A percentile compares a stretch with the other conserved stretches of the same genome.
Evolutionary conservation across 2,329 filamentous ascomycete species (phyloP).

Genomic region (Penicillium sp.): DNA sequence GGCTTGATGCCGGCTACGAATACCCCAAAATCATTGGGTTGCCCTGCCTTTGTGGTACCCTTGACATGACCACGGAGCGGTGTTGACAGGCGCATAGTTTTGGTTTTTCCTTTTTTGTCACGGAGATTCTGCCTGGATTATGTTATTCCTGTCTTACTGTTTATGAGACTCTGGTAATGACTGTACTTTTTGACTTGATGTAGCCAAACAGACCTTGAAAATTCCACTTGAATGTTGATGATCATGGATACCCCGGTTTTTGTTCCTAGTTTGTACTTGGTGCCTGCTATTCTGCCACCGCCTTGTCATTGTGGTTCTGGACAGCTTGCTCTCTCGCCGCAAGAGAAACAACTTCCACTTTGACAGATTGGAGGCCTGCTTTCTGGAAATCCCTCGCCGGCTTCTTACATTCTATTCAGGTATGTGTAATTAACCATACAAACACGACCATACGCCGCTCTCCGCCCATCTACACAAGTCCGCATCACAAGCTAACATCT

Average conservation of each 20-base stretch:
- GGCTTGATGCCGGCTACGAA: constrained; percentile 14
- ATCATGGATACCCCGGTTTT: background rate
- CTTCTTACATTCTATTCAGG: background rate
- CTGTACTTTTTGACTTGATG: constrained; percentile 5
- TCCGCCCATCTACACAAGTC: background rate
- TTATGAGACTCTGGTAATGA: background rate
- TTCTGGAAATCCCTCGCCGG: background rate
- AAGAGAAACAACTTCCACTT: background rate
- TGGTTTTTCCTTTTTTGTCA: constrained; percentile 20
- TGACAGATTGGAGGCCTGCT: background rate
- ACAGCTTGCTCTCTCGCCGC: constrained; percentile 22
- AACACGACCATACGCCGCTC: background rate
- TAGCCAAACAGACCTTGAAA: constrained; percentile 6
- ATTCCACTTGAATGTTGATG: constrained; percentile 2
- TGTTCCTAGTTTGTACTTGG: background rate
- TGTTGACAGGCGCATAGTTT: constrained; percentile 29
- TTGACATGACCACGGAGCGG: constrained; percentile 30
- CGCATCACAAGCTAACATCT: constrained; percentile 3
- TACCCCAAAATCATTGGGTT: constrained; percentile 18
- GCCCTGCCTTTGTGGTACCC: constrained; percentile 16
- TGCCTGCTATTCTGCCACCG: constrained; percentile 21
- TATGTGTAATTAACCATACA: background rate
- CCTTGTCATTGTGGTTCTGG: constrained; percentile 16
- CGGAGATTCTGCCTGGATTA: background rate
- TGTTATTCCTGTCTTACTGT: background rate